A percentile compares a stretch with the other conserved stretches of the same genome.
phyloP scores from a whole-genome alignment of 306 rosid genomes.

The Pterocarpus macrocarpus region DNA sequence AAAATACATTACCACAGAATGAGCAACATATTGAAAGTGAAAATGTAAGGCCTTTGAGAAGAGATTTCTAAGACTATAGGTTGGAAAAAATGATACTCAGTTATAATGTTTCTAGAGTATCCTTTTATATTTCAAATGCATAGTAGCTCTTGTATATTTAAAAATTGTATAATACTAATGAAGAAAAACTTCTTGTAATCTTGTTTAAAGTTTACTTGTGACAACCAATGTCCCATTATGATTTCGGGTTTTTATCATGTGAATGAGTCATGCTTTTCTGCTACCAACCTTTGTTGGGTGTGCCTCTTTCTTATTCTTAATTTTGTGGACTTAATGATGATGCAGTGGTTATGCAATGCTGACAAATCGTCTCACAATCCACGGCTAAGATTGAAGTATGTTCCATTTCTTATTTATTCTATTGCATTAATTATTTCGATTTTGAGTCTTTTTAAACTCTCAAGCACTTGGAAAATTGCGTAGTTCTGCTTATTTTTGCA shows the following conservation, averaged over 20 bases:
- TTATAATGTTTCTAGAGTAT: slow-evolving; percentile 12
- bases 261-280: slow-evolving; percentile 10
- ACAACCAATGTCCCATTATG: not conserved
- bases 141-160: not conserved
- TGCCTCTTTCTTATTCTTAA: slow-evolving; percentile 29
- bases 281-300: slow-evolving; percentile 2
- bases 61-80: not conserved
- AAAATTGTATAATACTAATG: not conserved
- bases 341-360: slow-evolving; percentile 99
- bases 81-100: not conserved
- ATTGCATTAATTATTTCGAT: not conserved
- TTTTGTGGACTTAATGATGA: slow-evolving; percentile 32
- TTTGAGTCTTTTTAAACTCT: slow-evolving; percentile 20
- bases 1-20: not conserved
- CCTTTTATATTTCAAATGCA: not conserved
- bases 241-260: not conserved
- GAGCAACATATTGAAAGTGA: not conserved
- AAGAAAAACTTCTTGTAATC: not conserved
- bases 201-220: not conserved
- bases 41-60: not conserved
- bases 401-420: slow-evolving; percentile 28
- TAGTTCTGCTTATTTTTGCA: not conserved
- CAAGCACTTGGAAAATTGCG: not conserved
- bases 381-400: slow-evolving; percentile 86
- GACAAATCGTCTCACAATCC: slow-evolving; percentile 93